Evolutionary conservation across 495 filamentous ascomycete species (phyloP).

Genomic region (Hyphodiscus hymeniophilus): DNA sequence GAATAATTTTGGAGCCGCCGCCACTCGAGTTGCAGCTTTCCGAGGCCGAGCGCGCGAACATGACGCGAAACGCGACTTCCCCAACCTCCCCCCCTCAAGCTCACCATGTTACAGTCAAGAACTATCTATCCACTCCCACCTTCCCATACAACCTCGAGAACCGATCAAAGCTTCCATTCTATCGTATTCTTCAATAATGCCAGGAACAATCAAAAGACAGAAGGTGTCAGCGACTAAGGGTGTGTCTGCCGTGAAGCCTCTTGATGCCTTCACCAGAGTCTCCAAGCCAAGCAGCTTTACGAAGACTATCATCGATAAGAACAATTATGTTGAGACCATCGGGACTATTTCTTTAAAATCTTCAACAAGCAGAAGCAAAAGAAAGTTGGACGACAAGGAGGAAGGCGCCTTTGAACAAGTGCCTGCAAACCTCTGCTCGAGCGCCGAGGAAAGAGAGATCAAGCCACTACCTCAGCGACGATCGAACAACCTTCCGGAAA

Average conservation of each 20-base stretch:
- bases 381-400: conserved; percentile 18
- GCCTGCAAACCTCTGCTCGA: neutral
- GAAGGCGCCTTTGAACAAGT: conserved; percentile 5
- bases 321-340: conserved; percentile 1
- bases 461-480: conserved; percentile 9
- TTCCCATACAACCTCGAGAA: conserved; percentile 9
- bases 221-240: conserved; percentile 15
- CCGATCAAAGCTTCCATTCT: conserved; percentile 12
- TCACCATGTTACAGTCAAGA: conserved; percentile 1
- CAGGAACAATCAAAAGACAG: conserved; percentile 17
- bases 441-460: conserved; percentile 1
- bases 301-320: conserved; percentile 18
- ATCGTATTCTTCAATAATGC: conserved; percentile 20
- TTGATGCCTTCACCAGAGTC: conserved; percentile 21
- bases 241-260: conserved; percentile 1
- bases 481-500: conserved; percentile 9
- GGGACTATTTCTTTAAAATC: conserved; percentile 1
- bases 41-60: conserved; percentile 16
- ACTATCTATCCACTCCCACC: conserved; percentile 6
- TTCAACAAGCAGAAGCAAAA: conserved; percentile 6
- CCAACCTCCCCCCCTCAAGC: conserved; percentile 10
- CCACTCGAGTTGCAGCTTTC: too few relatives aligned
- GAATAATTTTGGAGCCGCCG: neutral
- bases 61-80: conserved; percentile 15
- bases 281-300: conserved; percentile 17